Base-by-base conservation (phyloP, 1,139 yeast genomes). In the Taiozyma sp. region DNA sequence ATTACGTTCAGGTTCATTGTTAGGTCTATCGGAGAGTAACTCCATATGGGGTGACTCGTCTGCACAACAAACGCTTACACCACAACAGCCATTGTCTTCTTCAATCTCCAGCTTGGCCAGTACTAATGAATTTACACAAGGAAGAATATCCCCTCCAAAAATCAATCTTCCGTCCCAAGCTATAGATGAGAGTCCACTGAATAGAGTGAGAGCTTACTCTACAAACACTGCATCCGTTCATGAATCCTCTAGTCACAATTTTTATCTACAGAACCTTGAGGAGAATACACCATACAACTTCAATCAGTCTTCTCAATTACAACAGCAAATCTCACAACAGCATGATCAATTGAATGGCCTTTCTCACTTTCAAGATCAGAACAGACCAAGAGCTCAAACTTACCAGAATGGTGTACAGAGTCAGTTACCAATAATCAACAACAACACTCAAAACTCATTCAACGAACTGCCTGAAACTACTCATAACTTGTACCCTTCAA, bases 161-260 rank as follows among this genome's bases (percentile, higher is more conserved):
- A 42, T 50, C 10, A 34, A 11, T 19, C 40, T 50, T 22, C 53
- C 47, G 35, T 41, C 51, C 9, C 54, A 47, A 21, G 42, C 45
- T 8, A 48, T 53, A 42, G 60, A 58, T 14, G 60, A 58, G 13
- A 50, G 49, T 14, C 34, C 44, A 11, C 52, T 46, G 21, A 57
- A 56, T 43, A 67, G 79, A 58, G 76, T 73, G 49, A 69, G 82
- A 57, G 76, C 81, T 1, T 77, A 77, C 59, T 74, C 82, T 3
- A 75, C 81, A 14, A 59, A 60, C 43, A 58, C 59, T 35, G 59
- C 50, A 13, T 47, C 57, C 4, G 28, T 54, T 13, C 55, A 55
- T 44, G 64, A 60, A 19, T 45, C 51, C 1, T 41, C 50, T 13
- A 16, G 46, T 16, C 58, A 55, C 29, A 37, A 37, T 37, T 60